Evolutionary conservation across 129 eudicot genomes (phyloP).

Genomic region (Tanacetum coccineum): DNA sequence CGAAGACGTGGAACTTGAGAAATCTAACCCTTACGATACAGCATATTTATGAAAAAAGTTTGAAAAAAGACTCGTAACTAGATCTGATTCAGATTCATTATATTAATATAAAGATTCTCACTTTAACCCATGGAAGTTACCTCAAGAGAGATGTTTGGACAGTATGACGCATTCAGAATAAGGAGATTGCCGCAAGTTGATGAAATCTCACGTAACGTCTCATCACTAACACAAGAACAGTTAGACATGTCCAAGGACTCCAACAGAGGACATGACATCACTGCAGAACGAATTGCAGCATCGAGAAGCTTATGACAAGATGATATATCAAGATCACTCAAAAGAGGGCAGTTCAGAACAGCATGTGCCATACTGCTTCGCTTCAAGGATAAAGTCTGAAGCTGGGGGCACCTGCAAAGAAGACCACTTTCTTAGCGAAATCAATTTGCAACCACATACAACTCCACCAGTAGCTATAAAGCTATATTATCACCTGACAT

Average conservation of each 20-base stretch:
- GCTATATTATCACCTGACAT: constrained; percentile 62
- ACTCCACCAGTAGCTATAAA: constrained; percentile 4
- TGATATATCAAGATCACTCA: constrained; percentile 81
- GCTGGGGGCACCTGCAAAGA: constrained; percentile 83
- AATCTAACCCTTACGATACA: background rate
- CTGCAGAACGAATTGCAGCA: constrained; percentile 94
- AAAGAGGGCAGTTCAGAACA: constrained; percentile 79
- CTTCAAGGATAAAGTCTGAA: constrained; percentile 80
- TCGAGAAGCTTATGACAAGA: constrained; percentile 99
- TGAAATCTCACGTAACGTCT: constrained; percentile 84
- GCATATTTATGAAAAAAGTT: background rate
- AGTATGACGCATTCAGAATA: constrained; percentile 83
- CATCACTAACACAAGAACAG: constrained; percentile 89
- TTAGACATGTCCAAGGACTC: constrained; percentile 92
- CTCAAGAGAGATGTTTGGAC: constrained; percentile 74
- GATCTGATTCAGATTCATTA: constrained; percentile 1
- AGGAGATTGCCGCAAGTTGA: constrained; percentile 52
- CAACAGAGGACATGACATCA: constrained; percentile 71
- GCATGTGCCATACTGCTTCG: constrained; percentile 97
- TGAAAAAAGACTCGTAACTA: background rate
- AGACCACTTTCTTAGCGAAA: constrained; percentile 17
- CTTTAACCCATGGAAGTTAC: constrained; percentile 27
- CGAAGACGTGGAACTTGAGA: background rate
- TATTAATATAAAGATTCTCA: constrained; percentile 3
- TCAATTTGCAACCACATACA: background rate